Evolutionary conservation across 1,139 yeast genomes (phyloP).

Genomic region (Yamadazyma jaroonii): DNA sequence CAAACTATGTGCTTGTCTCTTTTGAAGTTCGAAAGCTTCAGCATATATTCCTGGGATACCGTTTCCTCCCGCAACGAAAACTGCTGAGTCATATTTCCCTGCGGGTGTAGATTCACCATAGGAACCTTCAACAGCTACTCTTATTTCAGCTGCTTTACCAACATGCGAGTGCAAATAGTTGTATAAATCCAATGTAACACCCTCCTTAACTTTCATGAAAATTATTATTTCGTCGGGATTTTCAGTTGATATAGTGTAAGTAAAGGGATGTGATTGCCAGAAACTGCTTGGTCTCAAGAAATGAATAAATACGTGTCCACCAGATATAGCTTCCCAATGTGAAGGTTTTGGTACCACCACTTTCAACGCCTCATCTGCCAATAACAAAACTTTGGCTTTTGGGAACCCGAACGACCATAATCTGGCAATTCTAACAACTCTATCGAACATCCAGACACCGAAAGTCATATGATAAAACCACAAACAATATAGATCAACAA

Average conservation of each 20-base stretch:
- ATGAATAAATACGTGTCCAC: constrained; percentile 64
- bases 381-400: constrained; percentile 46
- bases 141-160: constrained; percentile 21
- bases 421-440: constrained; percentile 49
- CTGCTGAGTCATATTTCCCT: constrained; percentile 30
- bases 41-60: constrained; percentile 49
- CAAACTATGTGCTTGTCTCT: constrained; percentile 6
- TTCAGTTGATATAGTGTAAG: constrained; percentile 28
- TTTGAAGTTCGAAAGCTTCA: constrained; percentile 29
- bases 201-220: constrained; percentile 39
- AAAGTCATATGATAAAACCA: constrained; percentile 50
- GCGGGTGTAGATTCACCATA: constrained; percentile 41
- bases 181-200: constrained; percentile 33
- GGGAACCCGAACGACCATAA: constrained; percentile 49
- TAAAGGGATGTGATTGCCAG: constrained; percentile 76
- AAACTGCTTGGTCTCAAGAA: constrained; percentile 51
- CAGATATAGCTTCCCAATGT: constrained; percentile 43
- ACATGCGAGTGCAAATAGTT: constrained; percentile 25
- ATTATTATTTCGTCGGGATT: constrained; percentile 32
- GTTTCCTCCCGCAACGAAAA: constrained; percentile 46
- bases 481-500: constrained; percentile 44
- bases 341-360: constrained; percentile 38
- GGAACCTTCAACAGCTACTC: constrained; percentile 46
- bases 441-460: constrained; percentile 65
- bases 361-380: constrained; percentile 44